Evolutionary conservation across 1,284 basidiomycete species (phyloP).

Genomic region (Ganoderma boninense): DNA sequence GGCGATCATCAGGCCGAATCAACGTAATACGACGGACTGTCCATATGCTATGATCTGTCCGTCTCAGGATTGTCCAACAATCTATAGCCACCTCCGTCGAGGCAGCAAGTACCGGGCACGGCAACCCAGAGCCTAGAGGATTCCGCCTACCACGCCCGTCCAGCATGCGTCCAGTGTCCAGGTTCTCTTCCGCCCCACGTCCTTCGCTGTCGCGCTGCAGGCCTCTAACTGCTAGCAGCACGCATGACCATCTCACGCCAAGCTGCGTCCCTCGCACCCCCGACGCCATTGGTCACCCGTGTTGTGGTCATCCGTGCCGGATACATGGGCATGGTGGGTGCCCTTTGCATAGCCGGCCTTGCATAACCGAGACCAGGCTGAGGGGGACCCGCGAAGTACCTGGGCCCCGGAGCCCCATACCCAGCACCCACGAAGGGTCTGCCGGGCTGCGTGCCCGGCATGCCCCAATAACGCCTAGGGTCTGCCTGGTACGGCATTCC

Average conservation of each 20-base stretch:
- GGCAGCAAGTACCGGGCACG: not conserved
- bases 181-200: not conserved
- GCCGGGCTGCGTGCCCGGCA: conserved; percentile 27
- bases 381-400: not conserved
- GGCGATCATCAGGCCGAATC: not conserved
- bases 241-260: conserved; percentile 33
- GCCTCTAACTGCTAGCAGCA: conserved; percentile 18
- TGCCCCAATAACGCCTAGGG: conserved; percentile 35
- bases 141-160: not conserved
- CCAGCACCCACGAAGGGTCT: conserved; percentile 1
- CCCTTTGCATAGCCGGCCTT: not conserved
- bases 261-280: conserved; percentile 10
- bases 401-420: not conserved
- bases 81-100: not conserved
- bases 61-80: conserved; percentile 4
- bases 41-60: not conserved
- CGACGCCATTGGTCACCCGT: conserved; percentile 8
- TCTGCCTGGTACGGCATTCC: conserved; percentile 28
- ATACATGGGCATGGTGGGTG: not conserved
- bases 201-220: not conserved
- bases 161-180: not conserved
- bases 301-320: conserved; percentile 8
- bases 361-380: not conserved
- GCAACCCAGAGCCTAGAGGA: not conserved
- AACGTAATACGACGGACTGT: not conserved